Base-by-base conservation (phyloP, 2,329 filamentous ascomycete genomes). In the Scedosporium boydii region DNA sequence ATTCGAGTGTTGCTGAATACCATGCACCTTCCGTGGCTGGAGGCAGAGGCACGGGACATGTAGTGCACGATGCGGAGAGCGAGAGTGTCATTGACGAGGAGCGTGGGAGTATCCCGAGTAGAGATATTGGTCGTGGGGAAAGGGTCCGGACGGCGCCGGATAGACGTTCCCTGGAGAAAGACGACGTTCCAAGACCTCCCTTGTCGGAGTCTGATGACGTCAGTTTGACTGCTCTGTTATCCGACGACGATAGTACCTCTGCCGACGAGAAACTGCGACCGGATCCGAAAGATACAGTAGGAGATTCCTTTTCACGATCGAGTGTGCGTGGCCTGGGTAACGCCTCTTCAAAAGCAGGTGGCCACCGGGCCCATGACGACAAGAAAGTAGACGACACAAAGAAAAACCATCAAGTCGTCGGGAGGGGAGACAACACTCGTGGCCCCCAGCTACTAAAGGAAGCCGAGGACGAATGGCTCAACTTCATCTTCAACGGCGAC, bases 201-300 rank as follows among this genome's bases (percentile, higher is more conserved):
- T 10, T 26, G 23, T 23, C 12, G 23, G n/a, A 26, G 14, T 21
- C 23, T 4, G 58, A 34, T 56, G 59, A 56, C 48, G 48, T 61
- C 59, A 61, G 48, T 26, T 42, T 61, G 29, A 55, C 59, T 29
- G 48, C 59, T n/a, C 48, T 61, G n/a, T 48, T 61, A 2, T 44
- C 59, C 3, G 44, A 59, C n/a, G 23, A 34, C 18, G 38, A 51
- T 23, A 58, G 55, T 6, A 58, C 6, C 27, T 34, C 14, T 9
- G 7, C 26, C 16, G 27, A 38, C 27, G 27, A 58, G 12, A 23
- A 58, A n/a, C 55, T 27, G 21, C 55, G 55, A 18, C 55, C 6
- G 16, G 27, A n/a, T 41, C 12, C 21, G 18, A 41, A 41, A n/a
- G n/a, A 21, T 29, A 21, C 23, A n/a, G 44, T 29, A 53, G 23